Conservation (phyloP, 345 rosid species). For the Aethionema arabicum region DNA sequence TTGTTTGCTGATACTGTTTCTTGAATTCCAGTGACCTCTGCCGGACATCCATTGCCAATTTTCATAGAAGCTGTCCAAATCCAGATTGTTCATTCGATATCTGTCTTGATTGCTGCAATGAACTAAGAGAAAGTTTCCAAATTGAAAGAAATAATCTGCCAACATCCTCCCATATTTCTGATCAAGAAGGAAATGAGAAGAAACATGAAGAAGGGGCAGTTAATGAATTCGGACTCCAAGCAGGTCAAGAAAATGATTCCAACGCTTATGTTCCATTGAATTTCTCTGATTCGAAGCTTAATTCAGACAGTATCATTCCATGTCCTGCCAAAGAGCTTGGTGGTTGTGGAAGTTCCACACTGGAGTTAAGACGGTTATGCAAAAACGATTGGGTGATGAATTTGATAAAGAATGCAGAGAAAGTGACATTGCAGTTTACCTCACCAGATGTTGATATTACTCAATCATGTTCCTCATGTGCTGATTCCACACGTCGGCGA, state of each 20-base stretch:
- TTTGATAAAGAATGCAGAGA: constrained; percentile 52
- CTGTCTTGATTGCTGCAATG: constrained; percentile 60
- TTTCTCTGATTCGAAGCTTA: constrained; percentile 47
- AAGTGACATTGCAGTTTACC: constrained; percentile 39
- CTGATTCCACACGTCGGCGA: constrained; percentile 39
- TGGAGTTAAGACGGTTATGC: constrained; percentile 53
- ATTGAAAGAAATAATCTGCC: too few species aligned
- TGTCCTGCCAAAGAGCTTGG: constrained; percentile 65
- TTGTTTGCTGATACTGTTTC: background rate
- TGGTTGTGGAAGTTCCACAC: constrained; percentile 58
- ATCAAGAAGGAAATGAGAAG: constrained; percentile 30
- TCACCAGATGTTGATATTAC: constrained; percentile 34
- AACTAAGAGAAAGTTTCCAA: constrained; percentile 45
- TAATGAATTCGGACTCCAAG: background rate
- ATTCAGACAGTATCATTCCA: constrained; percentile 48
- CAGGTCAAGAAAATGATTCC: constrained; percentile 10
- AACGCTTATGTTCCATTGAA: background rate
- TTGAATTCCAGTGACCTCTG: constrained; percentile 42
- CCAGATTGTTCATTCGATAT: constrained; percentile 47
- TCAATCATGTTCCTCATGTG: constrained; percentile 51
- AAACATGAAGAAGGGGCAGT: constrained; percentile 1
- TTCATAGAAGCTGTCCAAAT: constrained; percentile 50
- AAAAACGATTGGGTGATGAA: constrained; percentile 42
- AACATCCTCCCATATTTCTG: too few species aligned
- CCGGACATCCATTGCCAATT: constrained; percentile 59